Evolutionary conservation across 108 stramenopile species (phyloP).

Genomic region (Licmophora abbreviata): DNA sequence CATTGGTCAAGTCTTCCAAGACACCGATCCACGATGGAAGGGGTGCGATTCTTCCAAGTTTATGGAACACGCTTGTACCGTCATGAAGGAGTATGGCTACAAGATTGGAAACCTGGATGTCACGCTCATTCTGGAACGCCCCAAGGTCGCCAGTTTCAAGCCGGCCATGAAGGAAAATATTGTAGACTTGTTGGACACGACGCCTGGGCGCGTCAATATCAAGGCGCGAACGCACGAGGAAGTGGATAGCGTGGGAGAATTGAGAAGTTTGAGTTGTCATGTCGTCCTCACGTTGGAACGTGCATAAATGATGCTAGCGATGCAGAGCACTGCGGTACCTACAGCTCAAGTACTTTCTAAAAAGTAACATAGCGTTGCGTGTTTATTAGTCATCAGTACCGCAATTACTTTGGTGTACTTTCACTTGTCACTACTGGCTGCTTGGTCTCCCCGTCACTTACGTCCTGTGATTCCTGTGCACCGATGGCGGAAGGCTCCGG

Average conservation of each 20-base stretch:
- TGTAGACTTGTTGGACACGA: constrained; percentile 70
- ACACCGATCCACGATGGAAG: constrained; percentile 92
- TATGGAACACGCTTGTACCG: constrained; percentile 85
- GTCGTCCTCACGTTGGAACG: constrained; percentile 85
- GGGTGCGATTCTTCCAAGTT: constrained; percentile 90
- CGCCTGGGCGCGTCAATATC: constrained; percentile 86
- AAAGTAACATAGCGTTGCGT: too few relatives aligned
- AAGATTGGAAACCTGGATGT: constrained; percentile 86
- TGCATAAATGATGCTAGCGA: background rate
- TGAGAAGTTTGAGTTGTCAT: constrained; percentile 87
- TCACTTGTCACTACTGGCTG: too few relatives aligned
- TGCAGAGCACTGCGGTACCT: too few relatives aligned
- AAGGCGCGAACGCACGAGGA: constrained; percentile 94
- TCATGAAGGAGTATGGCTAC: constrained; percentile 82
- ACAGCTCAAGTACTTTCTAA: too few relatives aligned
- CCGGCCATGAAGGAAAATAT: constrained; percentile 92
- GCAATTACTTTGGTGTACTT: too few relatives aligned
- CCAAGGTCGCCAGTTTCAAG: constrained; percentile 86
- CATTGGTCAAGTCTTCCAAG: constrained; percentile 92
- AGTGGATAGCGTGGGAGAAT: constrained; percentile 89
- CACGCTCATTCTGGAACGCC: constrained; percentile 82
- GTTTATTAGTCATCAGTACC: too few relatives aligned
- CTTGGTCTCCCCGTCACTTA: too few relatives aligned
- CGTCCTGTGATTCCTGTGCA: too few relatives aligned
- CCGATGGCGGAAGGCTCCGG: too few relatives aligned